Evolutionary conservation across 2,329 filamentous ascomycete genomes (phyloP).

Genomic region (Lanzia echinophila): DNA sequence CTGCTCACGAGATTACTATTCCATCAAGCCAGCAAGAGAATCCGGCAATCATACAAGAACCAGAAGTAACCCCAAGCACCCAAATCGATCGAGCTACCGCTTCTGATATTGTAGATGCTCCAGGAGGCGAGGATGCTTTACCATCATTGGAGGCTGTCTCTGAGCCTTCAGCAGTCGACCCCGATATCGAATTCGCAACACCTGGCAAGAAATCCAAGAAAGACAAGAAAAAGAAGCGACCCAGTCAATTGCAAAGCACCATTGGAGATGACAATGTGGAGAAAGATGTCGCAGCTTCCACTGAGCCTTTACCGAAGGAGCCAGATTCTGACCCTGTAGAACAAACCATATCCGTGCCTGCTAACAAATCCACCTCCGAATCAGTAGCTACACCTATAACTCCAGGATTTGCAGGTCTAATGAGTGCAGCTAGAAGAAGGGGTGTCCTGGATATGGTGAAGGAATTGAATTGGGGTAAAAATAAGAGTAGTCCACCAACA

Average conservation of each 20-base stretch:
- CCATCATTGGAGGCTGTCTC: neutral
- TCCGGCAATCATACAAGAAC: neutral
- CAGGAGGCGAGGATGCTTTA: neutral
- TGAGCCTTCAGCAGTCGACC: neutral
- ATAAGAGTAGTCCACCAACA: slow-evolving; percentile 1
- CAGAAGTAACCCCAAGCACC: neutral
- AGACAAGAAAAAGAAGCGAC: slow-evolving; percentile 24
- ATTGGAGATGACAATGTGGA: neutral
- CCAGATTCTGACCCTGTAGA: neutral
- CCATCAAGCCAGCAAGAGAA: neutral
- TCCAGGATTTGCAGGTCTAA: slow-evolving; percentile 1
- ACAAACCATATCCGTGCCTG: slow-evolving; percentile 1
- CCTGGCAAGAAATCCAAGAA: slow-evolving; percentile 9
- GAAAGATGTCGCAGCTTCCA: neutral
- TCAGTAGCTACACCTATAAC: neutral
- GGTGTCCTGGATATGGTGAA: slow-evolving; percentile 10
- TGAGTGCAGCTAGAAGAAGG: slow-evolving; percentile 6
- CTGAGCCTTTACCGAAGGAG: neutral
- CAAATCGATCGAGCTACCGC: neutral
- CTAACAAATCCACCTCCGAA: neutral
- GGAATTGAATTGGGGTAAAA: slow-evolving; percentile 8
- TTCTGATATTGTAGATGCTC: neutral
- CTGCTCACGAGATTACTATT: neutral
- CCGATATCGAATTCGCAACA: neutral
- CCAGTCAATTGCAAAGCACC: neutral